A percentile compares a stretch with the other conserved stretches of the same genome.
Evolutionary conservation across 1,284 basidiomycete genomes (phyloP).

Genomic region (Apiotrichum mycotoxinovorans): DNA sequence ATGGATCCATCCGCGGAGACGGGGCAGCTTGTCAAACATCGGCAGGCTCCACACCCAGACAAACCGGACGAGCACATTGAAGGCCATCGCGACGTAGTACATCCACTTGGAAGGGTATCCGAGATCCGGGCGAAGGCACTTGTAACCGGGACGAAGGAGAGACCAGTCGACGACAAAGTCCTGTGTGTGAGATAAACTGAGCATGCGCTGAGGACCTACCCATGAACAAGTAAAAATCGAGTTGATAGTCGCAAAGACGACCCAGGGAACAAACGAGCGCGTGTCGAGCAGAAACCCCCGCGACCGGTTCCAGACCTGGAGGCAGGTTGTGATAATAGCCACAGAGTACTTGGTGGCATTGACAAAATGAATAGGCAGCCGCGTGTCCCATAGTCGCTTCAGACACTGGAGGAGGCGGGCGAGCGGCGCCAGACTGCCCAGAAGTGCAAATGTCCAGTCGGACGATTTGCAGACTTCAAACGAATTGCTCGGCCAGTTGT

Average conservation of each 20-base stretch:
- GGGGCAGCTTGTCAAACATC: conserved; percentile 53
- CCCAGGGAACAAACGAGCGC: conserved; percentile 61
- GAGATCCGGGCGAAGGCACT: conserved; percentile 70
- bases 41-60: conserved; percentile 78
- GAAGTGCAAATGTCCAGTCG: conserved; percentile 57
- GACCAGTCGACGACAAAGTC: conserved; percentile 60
- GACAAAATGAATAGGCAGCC: conserved; percentile 70
- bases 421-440: conserved; percentile 49
- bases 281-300: conserved; percentile 52
- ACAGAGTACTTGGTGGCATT: conserved; percentile 77
- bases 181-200: conserved; percentile 1
- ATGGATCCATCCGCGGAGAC: conserved; percentile 64
- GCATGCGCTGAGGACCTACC: conserved; percentile 63
- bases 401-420: conserved; percentile 79
- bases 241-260: conserved; percentile 60
- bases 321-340: conserved; percentile 63
- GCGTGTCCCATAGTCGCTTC: conserved; percentile 76
- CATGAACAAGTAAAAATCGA: conserved; percentile 71
- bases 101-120: conserved; percentile 58
- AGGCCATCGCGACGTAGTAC: conserved; percentile 55
- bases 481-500: conserved; percentile 35
- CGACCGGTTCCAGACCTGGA: conserved; percentile 71
- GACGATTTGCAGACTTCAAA: conserved; percentile 64
- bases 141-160: conserved; percentile 62
- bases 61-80: conserved; percentile 73